A percentile compares a stretch with the other conserved stretches of the same genome.
These are phyloP conservation scores for Stagonosporopsis cucurbitacearum DNA, from an alignment of 2,329 filamentous ascomycete genomes.

Conservation along the genomic window DNA sequence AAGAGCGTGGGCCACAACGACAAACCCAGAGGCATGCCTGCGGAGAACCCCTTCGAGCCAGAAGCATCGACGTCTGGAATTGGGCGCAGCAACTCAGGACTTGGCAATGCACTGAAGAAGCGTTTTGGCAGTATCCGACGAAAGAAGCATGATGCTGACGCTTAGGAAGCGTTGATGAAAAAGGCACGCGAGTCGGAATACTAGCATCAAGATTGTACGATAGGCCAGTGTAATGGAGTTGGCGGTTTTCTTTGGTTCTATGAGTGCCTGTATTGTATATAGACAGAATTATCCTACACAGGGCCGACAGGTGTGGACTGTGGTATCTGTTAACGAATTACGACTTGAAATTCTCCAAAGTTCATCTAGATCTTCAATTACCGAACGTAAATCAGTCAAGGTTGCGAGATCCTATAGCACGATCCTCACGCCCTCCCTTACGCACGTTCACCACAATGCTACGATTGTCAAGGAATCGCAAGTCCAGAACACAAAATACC, in stretches of 20 bases:
- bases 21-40: constrained; percentile 26
- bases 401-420: no score
- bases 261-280: background rate
- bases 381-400: background rate
- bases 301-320: constrained; percentile 4
- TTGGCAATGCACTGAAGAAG: constrained; percentile 54
- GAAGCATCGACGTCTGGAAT: constrained; percentile 34
- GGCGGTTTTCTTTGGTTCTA: background rate
- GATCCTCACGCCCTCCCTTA: background rate
- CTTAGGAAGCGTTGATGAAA: constrained; percentile 21
- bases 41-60: constrained; percentile 40
- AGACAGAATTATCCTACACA: background rate
- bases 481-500: background rate
- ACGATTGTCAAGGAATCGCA: background rate
- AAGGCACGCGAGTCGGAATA: background rate
- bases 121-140: constrained; percentile 55
- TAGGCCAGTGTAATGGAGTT: background rate
- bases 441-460: background rate
- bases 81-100: constrained; percentile 43
- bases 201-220: constrained; percentile 13
- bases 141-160: constrained; percentile 37
- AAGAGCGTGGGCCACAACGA: constrained; percentile 46
- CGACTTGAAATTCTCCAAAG: background rate
- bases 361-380: background rate
- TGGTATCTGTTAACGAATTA: constrained; percentile 10